Conservation (phyloP, 1,284 basidiomycete species). For the Moesziomyces sp. region DNA sequence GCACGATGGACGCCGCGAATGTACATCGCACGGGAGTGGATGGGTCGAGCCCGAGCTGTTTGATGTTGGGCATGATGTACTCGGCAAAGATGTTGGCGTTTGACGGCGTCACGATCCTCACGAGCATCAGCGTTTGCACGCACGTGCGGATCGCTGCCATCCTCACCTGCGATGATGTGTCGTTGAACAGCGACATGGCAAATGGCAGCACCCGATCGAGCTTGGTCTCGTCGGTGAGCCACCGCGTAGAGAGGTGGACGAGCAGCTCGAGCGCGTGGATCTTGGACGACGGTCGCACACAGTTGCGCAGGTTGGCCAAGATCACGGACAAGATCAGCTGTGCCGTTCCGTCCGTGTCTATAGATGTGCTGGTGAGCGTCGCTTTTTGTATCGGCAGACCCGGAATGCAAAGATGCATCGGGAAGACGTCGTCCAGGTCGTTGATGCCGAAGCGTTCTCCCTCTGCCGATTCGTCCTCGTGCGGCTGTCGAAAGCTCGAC, state of each 20-base stretch:
- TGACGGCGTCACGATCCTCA: constrained; percentile 87
- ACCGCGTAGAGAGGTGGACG: constrained; percentile 78
- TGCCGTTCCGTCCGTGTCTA: constrained; percentile 77
- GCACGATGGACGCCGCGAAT: constrained; percentile 86
- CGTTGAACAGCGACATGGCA: constrained; percentile 85
- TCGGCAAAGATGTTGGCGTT: constrained; percentile 88
- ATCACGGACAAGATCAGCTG: constrained; percentile 84
- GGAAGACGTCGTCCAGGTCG: constrained; percentile 33
- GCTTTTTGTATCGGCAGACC: constrained; percentile 41
- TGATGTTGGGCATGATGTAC: constrained; percentile 91
- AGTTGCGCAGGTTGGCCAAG: constrained; percentile 90
- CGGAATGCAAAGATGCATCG: constrained; percentile 54
- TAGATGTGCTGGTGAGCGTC: constrained; percentile 9
- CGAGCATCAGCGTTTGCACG: constrained; percentile 84
- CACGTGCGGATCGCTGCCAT: constrained; percentile 80
- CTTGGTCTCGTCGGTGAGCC: constrained; percentile 93
- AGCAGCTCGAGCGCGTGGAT: constrained; percentile 86
- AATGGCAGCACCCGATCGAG: constrained; percentile 93
- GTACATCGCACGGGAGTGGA: constrained; percentile 89
- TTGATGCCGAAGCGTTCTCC: constrained; percentile 14
- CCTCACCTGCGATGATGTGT: constrained; percentile 80
- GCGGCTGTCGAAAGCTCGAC: constrained; percentile 47
- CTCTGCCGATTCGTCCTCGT: constrained; percentile 10
- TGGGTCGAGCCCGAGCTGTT: constrained; percentile 81
- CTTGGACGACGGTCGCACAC: constrained; percentile 85